A percentile compares a stretch with the other conserved stretches of the same genome.
Conservation (phyloP, 169 alveolate genomes). For the Eimeria tenella region DNA sequence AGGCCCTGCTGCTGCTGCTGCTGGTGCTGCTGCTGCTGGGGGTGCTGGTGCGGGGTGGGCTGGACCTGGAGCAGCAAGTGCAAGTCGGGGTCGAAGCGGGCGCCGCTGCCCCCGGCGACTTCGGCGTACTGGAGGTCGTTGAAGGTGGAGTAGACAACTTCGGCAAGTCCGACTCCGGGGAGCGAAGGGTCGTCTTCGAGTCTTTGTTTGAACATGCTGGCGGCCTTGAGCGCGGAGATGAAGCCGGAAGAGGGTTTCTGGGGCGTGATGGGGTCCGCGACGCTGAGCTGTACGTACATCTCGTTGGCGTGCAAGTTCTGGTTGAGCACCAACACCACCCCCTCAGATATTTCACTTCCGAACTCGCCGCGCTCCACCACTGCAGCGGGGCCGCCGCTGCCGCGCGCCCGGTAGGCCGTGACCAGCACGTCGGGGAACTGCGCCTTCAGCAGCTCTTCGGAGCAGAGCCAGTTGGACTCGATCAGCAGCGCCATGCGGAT, state of each 20-base stretch:
- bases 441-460: conserved; percentile 47
- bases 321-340: conserved; percentile 48
- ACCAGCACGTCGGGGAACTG: conserved; percentile 72
- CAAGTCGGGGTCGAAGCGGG: conserved; percentile 54
- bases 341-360: conserved; percentile 68
- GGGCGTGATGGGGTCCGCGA: conserved; percentile 65
- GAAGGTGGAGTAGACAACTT: conserved; percentile 74
- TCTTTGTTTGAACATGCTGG: conserved; percentile 72
- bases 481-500: conserved; percentile 58
- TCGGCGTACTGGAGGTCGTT: conserved; percentile 68
- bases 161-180: conserved; percentile 77
- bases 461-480: conserved; percentile 66
- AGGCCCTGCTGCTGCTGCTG: too few relatives aligned
- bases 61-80: conserved; percentile 44
- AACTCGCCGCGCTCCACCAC: conserved; percentile 73
- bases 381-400: conserved; percentile 70
- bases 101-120: conserved; percentile 48
- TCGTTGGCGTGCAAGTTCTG: conserved; percentile 63
- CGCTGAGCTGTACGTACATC: conserved; percentile 77
- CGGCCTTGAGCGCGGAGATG: conserved; percentile 74
- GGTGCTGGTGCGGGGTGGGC: too few relatives aligned
- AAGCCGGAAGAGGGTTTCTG: background rate
- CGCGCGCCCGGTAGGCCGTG: conserved; percentile 66
- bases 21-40: too few relatives aligned
- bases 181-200: conserved; percentile 77